Conservation (phyloP, 2,329 filamentous ascomycete species). For the Aspergillus flavus region DNA sequence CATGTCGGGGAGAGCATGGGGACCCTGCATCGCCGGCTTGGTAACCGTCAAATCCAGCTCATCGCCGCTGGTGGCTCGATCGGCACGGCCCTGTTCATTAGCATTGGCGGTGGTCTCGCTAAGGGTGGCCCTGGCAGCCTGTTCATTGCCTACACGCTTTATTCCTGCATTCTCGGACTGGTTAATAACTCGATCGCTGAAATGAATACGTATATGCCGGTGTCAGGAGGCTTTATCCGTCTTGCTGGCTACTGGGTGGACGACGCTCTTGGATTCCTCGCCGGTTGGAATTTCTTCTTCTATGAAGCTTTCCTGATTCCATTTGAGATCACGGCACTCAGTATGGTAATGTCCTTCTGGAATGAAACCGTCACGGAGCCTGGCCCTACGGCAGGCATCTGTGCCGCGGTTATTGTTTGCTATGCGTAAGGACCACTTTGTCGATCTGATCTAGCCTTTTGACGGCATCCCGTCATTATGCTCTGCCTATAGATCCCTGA, state of each 20-base stretch:
- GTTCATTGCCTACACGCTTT: conserved; percentile 38
- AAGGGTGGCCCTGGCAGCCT: conserved; percentile 43
- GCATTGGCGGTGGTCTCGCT: conserved; percentile 42
- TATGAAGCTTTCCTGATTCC: conserved; percentile 44
- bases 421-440: conserved; percentile 26
- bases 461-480: too few species aligned
- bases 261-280: conserved; percentile 47
- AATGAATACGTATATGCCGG: conserved; percentile 49
- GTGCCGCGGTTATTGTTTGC: conserved; percentile 26
- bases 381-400: conserved; percentile 39
- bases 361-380: conserved; percentile 32
- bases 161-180: conserved; percentile 36
- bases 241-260: conserved; percentile 50
- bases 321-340: conserved; percentile 47
- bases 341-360: conserved; percentile 44
- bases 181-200: conserved; percentile 48
- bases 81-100: conserved; percentile 42
- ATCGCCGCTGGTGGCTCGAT: conserved; percentile 47
- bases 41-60: conserved; percentile 24
- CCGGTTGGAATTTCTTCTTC: conserved; percentile 53
- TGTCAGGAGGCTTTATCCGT: conserved; percentile 45
- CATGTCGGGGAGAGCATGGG: conserved; percentile 1
- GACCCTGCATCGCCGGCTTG: conserved; percentile 16
- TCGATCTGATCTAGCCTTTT: not conserved
- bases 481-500: too few species aligned